Evolutionary conservation across 2,329 filamentous ascomycete species (phyloP).

Genomic region (Fusarium bulbicola): DNA sequence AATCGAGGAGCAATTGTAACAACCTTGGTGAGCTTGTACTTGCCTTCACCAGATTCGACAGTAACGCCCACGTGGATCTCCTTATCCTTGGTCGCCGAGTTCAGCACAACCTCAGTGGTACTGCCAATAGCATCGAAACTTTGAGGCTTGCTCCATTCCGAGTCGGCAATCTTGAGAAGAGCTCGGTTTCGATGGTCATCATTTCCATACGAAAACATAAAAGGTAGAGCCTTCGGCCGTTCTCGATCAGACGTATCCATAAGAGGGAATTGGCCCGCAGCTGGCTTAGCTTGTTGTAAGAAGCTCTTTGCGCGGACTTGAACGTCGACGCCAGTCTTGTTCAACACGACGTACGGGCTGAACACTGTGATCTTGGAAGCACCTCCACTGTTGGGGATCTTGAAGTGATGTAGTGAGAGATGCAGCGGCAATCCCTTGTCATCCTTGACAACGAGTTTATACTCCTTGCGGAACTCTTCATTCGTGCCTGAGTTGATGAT

Average conservation of each 20-base stretch:
- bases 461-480: slow-evolving; percentile 89
- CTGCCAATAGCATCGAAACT: slow-evolving; percentile 98
- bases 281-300: slow-evolving; percentile 81
- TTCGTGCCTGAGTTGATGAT: slow-evolving; percentile 93
- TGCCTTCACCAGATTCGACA: slow-evolving; percentile 90
- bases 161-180: slow-evolving; percentile 86
- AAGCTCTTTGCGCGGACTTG: slow-evolving; percentile 90
- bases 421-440: slow-evolving; percentile 80
- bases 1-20: slow-evolving; percentile 93
- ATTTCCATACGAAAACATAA: slow-evolving; percentile 94
- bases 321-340: slow-evolving; percentile 92
- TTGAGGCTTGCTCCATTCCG: slow-evolving; percentile 95
- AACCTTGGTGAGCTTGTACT: slow-evolving; percentile 97
- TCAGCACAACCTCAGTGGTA: slow-evolving; percentile 85
- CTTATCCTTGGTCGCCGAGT: slow-evolving; percentile 72
- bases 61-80: slow-evolving; percentile 94
- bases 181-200: slow-evolving; percentile 94
- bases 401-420: slow-evolving; percentile 89
- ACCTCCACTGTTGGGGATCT: slow-evolving; percentile 88
- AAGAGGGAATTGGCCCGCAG: slow-evolving; percentile 79
- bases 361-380: slow-evolving; percentile 96
- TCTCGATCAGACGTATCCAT: slow-evolving; percentile 59
- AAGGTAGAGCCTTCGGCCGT: slow-evolving; percentile 80
- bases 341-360: slow-evolving; percentile 93
- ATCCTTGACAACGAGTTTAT: slow-evolving; percentile 82